Percentiles rank a stretch among this genome's conserved stretches.
These are phyloP conservation scores for Aspergillus costaricaensis DNA, from an alignment of 2,329 filamentous ascomycete genomes.

Conservation along the genomic window DNA sequence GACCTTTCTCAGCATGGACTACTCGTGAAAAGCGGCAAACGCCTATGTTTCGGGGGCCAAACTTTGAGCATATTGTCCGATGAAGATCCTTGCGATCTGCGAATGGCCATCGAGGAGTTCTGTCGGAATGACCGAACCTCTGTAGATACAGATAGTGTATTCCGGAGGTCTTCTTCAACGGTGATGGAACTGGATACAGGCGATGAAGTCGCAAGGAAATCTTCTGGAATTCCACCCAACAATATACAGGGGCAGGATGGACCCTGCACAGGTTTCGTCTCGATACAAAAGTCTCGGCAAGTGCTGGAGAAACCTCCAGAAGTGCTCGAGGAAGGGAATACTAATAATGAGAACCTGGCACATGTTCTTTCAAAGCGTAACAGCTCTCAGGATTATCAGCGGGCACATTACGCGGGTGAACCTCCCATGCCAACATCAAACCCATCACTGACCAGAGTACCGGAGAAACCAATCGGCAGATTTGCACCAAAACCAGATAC, in stretches of 20 bases:
- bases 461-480: not conserved
- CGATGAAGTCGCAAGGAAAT: slow-evolving; percentile 12
- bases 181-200: slow-evolving; percentile 18
- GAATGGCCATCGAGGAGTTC: slow-evolving; percentile 4
- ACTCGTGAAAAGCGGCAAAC: slow-evolving; percentile 15
- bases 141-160: not conserved
- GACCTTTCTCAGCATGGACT: slow-evolving; percentile 1
- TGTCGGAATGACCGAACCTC: not conserved
- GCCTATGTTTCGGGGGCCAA: not conserved
- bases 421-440: not conserved
- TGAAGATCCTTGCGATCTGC: slow-evolving; percentile 14
- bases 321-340: too few relatives aligned
- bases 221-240: not conserved
- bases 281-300: not conserved
- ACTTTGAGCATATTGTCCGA: slow-evolving; percentile 12
- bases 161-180: slow-evolving; percentile 17
- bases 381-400: not conserved
- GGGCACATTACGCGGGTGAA: not conserved
- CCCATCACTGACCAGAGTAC: not conserved
- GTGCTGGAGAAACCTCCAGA: not conserved
- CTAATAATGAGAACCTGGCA: not conserved
- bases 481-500: not conserved
- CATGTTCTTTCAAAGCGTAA: too few relatives aligned
- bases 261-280: not conserved
- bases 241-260: not conserved